phyloP scores from a whole-genome alignment of 805 yeast species.

The Kregervanrija delftensis region DNA sequence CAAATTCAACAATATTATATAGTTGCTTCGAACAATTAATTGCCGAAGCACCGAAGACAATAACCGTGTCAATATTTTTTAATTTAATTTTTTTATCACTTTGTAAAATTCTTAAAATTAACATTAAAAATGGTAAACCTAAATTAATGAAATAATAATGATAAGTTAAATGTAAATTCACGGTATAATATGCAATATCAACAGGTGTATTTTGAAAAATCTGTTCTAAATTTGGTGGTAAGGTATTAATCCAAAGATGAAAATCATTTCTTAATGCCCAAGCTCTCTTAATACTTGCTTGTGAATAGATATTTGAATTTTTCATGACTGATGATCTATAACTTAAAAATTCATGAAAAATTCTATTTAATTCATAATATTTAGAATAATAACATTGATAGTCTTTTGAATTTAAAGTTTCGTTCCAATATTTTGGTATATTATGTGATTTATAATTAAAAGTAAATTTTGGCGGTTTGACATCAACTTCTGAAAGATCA shows the following conservation, averaged over 20 bases:
- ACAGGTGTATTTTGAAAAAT: neutral
- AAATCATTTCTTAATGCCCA: constrained; percentile 18
- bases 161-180: constrained; percentile 4
- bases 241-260: constrained; percentile 2
- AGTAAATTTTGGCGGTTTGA: neutral
- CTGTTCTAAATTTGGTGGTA: constrained; percentile 1
- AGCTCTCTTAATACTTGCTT: constrained; percentile 4
- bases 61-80: constrained; percentile 1
- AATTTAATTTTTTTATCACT: constrained; percentile 2
- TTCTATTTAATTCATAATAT: constrained; percentile 1
- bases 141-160: constrained; percentile 5
- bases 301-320: constrained; percentile 9
- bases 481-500: neutral
- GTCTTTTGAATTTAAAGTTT: neutral
- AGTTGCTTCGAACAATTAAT: constrained; percentile 7
- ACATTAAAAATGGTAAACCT: constrained; percentile 7
- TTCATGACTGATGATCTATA: constrained; percentile 12
- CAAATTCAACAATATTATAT: constrained; percentile 4
- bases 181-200: neutral
- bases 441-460: neutral
- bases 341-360: constrained; percentile 4
- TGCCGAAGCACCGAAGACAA: constrained; percentile 2
- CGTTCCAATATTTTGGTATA: constrained; percentile 1
- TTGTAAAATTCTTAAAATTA: constrained; percentile 4
- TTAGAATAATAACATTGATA: constrained; percentile 4